Base-by-base conservation (phyloP, 768 basidiomycete species). In the Glaciozyma antarctica region DNA sequence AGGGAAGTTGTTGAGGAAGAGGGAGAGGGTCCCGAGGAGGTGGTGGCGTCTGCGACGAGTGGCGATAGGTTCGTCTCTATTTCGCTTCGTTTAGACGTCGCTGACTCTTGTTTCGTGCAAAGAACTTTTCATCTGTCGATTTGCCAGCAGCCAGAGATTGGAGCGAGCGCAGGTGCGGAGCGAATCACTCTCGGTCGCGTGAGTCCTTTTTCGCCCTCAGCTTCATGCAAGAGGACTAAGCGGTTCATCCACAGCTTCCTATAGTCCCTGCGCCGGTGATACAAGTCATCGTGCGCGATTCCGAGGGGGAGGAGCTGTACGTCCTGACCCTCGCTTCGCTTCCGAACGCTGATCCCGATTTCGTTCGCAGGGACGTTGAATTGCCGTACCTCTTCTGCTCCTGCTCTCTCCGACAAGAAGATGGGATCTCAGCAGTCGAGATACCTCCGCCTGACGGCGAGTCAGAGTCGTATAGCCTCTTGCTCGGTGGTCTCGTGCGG, bases 301-400 rank as follows among this genome's bases (percentile, higher is more conserved):
- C 81, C 22, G 80, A 83, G 60, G 88, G 88, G 19, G 85, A 86
- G 73, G 80, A 80, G 49, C 81, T 88, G 91, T 93, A 79, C 77
- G 90, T 71, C 54, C 65, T 43, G 49, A 60, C 28, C 10, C 24
- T 43, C 43, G 6, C 47, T 15, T 59, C 58, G 19, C 19, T 28
- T 32, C 8, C 43, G 24, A 21, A 5, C 10, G 28, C 58, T 59
- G 6, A 49, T 44, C 21, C 41, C 15, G 66, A 69, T 59, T 60
- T 65, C n/a, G 45, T 24, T 38, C 45, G 30, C 74, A 93, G 91
- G 53, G 87, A 90, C 76, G 80, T 83, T 70, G 91, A 93, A 72
- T 79, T 92, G 51, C 89, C 89, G 7, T 95, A 92, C 77, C 81
- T 95, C 52, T 81, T 93, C 68, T 88, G 89, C 38, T 86, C 90